phyloP scores from a whole-genome alignment of 495 filamentous ascomycete species.

The Venustampulla echinocandica region DNA sequence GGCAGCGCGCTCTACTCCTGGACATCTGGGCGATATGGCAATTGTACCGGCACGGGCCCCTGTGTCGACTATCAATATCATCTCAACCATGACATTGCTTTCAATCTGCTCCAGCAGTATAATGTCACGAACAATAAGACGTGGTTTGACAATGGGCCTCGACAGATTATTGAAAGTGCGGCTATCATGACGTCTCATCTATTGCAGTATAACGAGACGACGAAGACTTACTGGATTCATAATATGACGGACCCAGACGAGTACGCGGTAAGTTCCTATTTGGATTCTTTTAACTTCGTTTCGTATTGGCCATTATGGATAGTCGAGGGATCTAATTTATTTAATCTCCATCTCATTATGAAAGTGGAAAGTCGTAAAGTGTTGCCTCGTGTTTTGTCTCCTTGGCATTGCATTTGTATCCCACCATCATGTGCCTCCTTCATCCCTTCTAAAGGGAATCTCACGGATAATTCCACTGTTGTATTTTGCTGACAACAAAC shows the following conservation, averaged over 20 bases:
- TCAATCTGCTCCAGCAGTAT: conserved; percentile 43
- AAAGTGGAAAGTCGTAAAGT: too few relatives aligned
- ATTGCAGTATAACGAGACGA: conserved; percentile 35
- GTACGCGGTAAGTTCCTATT: conserved; percentile 14
- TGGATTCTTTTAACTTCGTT: not conserved
- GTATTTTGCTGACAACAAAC: not conserved
- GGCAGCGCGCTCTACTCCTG: conserved; percentile 45
- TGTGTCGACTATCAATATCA: conserved; percentile 57
- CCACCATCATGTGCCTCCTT: too few relatives aligned
- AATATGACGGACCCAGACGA: conserved; percentile 67
- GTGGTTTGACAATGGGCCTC: conserved; percentile 36
- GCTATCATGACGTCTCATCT: conserved; percentile 37
- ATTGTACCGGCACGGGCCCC: conserved; percentile 51
- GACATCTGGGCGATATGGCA: conserved; percentile 50
- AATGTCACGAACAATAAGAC: conserved; percentile 38
- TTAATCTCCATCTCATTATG: too few relatives aligned
- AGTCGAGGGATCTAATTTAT: too few relatives aligned
- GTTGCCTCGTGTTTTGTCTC: too few relatives aligned
- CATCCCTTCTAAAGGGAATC: too few relatives aligned
- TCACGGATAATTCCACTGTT: not conserved
- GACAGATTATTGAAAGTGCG: conserved; percentile 39
- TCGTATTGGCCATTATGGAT: not conserved
- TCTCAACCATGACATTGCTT: conserved; percentile 64
- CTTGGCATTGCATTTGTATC: too few relatives aligned
- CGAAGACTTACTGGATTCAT: conserved; percentile 35